These are phyloP conservation scores for Neospermospora avenae DNA, from an alignment of 2,329 filamentous ascomycete genomes.

Conservation along the genomic window DNA sequence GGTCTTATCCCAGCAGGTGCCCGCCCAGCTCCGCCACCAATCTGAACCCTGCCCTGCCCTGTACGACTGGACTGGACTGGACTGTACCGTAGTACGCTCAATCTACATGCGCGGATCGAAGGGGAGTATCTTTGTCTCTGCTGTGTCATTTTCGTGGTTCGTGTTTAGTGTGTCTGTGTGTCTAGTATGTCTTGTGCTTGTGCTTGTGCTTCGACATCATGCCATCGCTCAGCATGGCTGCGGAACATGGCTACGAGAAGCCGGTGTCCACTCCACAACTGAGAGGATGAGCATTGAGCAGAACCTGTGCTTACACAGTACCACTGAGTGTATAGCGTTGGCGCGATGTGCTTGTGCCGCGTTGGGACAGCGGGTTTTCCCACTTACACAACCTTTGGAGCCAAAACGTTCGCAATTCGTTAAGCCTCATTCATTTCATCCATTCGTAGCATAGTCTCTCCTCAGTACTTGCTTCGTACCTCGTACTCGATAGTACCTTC, in stretches of 20 bases:
- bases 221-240: background rate
- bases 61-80: background rate
- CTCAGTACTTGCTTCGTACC: too few relatives aligned
- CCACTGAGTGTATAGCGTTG: too few relatives aligned
- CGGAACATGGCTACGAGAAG: constrained; percentile 1
- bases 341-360: too few relatives aligned
- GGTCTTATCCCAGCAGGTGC: constrained; percentile 1
- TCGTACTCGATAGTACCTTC: background rate
- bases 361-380: too few relatives aligned
- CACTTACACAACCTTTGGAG: background rate
- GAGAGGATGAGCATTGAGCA: too few relatives aligned
- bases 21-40: constrained; percentile 7
- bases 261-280: background rate
- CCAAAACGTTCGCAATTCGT: background rate
- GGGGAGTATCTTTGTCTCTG: background rate
- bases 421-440: background rate
- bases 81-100: background rate
- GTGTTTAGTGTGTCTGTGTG: background rate
- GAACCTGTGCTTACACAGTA: too few relatives aligned
- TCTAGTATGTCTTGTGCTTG: too few relatives aligned
- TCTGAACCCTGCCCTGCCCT: background rate
- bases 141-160: too few relatives aligned
- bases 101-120: background rate
- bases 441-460: background rate
- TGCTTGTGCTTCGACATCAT: too few relatives aligned